phyloP scores from a whole-genome alignment of 768 basidiomycete species.

The Podaxis carcinomalis region DNA sequence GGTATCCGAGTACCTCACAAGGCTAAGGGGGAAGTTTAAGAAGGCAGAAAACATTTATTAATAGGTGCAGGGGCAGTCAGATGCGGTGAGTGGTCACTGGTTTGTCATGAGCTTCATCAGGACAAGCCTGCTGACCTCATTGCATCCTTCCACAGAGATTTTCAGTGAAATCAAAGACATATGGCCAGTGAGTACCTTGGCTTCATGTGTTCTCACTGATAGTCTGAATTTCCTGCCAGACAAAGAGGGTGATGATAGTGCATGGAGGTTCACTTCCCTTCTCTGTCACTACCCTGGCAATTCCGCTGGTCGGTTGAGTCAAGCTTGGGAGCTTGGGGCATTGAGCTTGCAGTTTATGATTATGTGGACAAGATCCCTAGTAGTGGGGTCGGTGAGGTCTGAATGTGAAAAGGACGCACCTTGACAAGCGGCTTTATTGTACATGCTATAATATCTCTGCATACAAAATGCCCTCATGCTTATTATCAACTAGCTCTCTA shows the following conservation, averaged over 20 bases:
- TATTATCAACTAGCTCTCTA: background rate
- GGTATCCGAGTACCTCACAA: background rate
- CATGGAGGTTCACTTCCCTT: background rate
- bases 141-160: background rate
- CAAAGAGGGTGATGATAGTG: background rate
- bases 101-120: background rate
- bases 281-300: background rate
- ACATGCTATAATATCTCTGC: background rate
- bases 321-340: slow-evolving; percentile 17
- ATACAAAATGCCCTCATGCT: background rate
- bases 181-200: background rate
- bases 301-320: background rate
- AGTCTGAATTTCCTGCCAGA: background rate
- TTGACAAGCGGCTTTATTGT: background rate
- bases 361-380: slow-evolving; percentile 33
- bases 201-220: background rate
- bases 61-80: background rate
- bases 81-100: background rate
- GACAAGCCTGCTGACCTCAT: background rate
- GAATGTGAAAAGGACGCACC: background rate
- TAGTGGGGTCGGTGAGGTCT: background rate
- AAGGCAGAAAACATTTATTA: background rate
- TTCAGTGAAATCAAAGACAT: background rate
- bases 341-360: slow-evolving; percentile 46
- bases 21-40: background rate